Evolutionary conservation across 257 asterid species (phyloP).

Genomic region (Mitragyna speciosa): DNA sequence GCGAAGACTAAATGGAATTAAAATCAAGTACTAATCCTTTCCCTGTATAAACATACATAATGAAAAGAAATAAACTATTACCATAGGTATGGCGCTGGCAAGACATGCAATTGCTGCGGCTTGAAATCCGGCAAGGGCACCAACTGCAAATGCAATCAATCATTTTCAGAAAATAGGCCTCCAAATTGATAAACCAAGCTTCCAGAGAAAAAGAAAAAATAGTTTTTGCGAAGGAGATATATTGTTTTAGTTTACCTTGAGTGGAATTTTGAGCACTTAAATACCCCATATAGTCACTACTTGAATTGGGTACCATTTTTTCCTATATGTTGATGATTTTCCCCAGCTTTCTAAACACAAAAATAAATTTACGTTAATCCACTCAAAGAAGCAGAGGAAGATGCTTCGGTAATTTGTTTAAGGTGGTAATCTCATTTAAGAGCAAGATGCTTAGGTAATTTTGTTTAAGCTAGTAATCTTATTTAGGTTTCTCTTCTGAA

Average conservation of each 20-base stretch:
- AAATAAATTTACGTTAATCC: no score
- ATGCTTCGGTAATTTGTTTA: background rate
- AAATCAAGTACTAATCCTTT: no score
- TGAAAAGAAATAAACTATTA: background rate
- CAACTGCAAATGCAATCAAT: background rate
- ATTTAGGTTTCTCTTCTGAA: background rate
- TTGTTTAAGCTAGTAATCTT: background rate
- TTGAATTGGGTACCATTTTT: background rate
- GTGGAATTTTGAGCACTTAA: slow-evolving; percentile 7
- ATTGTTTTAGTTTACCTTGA: background rate
- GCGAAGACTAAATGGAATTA: no score
- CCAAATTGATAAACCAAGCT: background rate
- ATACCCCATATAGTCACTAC: background rate
- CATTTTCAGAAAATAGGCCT: background rate
- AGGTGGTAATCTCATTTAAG: background rate
- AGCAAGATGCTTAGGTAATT: background rate
- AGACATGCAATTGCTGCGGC: slow-evolving; percentile 8
- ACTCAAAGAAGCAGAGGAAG: background rate
- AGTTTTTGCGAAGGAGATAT: background rate
- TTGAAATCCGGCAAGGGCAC: background rate
- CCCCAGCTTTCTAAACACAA: background rate
- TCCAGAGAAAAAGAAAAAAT: background rate
- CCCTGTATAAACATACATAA: no score
- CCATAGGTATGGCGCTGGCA: slow-evolving; percentile 10
- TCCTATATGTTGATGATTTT: background rate